Base-by-base conservation (phyloP, 495 filamentous ascomycete genomes). In the Podospora appendiculata region DNA sequence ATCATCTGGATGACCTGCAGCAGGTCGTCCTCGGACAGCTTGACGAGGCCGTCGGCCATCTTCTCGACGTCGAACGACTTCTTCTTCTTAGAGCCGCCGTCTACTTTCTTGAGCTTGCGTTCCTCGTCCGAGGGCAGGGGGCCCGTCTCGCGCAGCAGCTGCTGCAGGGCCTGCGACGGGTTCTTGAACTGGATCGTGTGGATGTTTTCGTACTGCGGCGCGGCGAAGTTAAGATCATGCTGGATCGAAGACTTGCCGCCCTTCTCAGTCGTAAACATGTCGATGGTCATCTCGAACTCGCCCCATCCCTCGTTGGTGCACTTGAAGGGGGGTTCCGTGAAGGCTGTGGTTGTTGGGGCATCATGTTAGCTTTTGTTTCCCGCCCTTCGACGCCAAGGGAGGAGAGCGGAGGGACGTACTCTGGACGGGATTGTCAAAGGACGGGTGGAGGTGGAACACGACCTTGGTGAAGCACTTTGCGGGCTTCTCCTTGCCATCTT, bases 251-350 rank as follows among this genome's bases (percentile, higher is more conserved):
- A 83, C 46, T 96, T 90, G 54, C 90, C 91, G 16, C 83, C 82
- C 70, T 90, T 90, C 70, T 95, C 89, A 19, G 85, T 81, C n/a
- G 81, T 83, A 58, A 79, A 83, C 32, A 95, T 75, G 47, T 85
- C 78, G 55, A 97, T 92, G 25, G 78, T 74, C 88, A 97, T 92
- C 62, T 97, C 94, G 63, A 99, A 99, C 71, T 99, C 94, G 61
- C 94, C 94, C 94, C 94, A 99, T 59, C 94, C 94, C 68, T 94
- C 85, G 69, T 99, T 94, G 48, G 81, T 72, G 65, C 95, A 93
- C 19, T 80, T 79, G 75, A 97, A 99, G 0, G 93, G 93, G 0
- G 89, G 84, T 38, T 84, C 83, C 60, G 83, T 84, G 75, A 92
- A 80, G 7, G 81, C 89, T 95, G 58, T 13, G 6, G 16, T 9